Percentiles rank a stretch among this genome's conserved stretches.
Evolutionary conservation across 352 stramenopile genomes (phyloP).

Genomic region (Globisporangium rhizosaccharum): DNA sequence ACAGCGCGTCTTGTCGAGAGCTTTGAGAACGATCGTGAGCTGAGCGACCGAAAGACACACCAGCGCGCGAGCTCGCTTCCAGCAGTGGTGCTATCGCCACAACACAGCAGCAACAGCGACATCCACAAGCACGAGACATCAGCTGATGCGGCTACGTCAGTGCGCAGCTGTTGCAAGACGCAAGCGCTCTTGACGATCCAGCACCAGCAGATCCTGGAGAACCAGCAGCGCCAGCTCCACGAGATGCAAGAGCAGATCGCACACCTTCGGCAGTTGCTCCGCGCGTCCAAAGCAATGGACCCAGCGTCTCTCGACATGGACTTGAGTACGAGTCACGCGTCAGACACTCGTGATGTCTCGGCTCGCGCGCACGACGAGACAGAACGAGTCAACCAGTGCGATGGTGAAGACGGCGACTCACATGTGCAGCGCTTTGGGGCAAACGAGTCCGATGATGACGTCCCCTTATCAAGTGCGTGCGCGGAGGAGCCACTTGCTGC

Average conservation of each 20-base stretch:
- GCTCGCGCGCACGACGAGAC: not conserved
- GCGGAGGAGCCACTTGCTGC: no score
- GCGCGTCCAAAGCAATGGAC: conserved; percentile 19
- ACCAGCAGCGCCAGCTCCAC: conserved; percentile 62
- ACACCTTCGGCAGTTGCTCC: conserved; percentile 41
- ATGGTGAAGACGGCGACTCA: not conserved
- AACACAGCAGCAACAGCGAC: not conserved
- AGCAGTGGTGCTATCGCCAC: not conserved
- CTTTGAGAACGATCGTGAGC: not conserved
- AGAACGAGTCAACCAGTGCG: conserved; percentile 17
- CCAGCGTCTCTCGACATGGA: conserved; percentile 15
- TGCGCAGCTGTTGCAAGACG: conserved; percentile 50
- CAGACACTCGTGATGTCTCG: not conserved
- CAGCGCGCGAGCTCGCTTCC: not conserved
- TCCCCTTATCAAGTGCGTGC: no score
- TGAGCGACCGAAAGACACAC: not conserved
- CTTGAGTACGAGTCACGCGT: not conserved
- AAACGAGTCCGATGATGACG: no score
- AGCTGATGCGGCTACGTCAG: conserved; percentile 1
- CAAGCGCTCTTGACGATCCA: conserved; percentile 65
- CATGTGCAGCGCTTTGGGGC: no score
- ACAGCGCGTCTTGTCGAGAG: not conserved
- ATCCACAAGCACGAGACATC: not conserved
- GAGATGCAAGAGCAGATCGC: conserved; percentile 72
- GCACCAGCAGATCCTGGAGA: conserved; percentile 74